phyloP scores from a whole-genome alignment of 225 moss, liverwort and hornwort genomes.

The Thuidium tamariscinum region DNA sequence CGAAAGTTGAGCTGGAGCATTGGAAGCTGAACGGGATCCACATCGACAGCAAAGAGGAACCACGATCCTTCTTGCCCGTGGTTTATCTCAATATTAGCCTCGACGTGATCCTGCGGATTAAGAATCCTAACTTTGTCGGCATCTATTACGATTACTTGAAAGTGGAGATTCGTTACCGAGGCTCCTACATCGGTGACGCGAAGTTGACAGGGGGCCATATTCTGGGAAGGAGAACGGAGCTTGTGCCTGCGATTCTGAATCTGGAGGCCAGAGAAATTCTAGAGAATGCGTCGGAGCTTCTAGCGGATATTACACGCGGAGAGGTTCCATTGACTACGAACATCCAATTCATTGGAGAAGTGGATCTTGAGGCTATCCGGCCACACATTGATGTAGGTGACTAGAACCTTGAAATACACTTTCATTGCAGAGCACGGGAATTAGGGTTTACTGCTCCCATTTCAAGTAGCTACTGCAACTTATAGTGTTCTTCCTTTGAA shows the following conservation, averaged over 20 bases:
- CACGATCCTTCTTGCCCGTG: conserved; percentile 50
- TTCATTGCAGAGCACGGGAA: not conserved
- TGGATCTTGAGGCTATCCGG: conserved; percentile 44
- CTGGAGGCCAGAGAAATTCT: conserved; percentile 57
- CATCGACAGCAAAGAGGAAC: conserved; percentile 34
- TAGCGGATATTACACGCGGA: conserved; percentile 42
- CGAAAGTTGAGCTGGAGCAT: conserved; percentile 37
- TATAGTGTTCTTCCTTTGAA: not conserved
- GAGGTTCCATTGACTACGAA: conserved; percentile 57
- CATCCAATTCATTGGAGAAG: conserved; percentile 42
- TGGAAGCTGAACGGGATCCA: conserved; percentile 55
- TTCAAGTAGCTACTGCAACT: not conserved
- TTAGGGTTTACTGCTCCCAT: not conserved
- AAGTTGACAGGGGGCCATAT: conserved; percentile 41
- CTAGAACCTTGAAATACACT: not conserved
- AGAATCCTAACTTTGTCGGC: conserved; percentile 63
- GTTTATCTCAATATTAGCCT: conserved; percentile 63
- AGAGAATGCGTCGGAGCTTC: conserved; percentile 52
- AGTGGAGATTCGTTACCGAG: conserved; percentile 58
- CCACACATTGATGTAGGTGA: conserved; percentile 50
- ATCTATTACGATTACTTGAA: conserved; percentile 51
- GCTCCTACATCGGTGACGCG: conserved; percentile 52
- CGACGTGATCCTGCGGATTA: conserved; percentile 40
- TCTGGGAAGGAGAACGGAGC: conserved; percentile 25
- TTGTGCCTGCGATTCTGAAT: conserved; percentile 53